A percentile compares a stretch with the other conserved stretches of the same genome.
These are phyloP conservation scores for Kluyveromyces siamensis DNA, from an alignment of 805 yeast genomes.

Conservation along the genomic window DNA sequence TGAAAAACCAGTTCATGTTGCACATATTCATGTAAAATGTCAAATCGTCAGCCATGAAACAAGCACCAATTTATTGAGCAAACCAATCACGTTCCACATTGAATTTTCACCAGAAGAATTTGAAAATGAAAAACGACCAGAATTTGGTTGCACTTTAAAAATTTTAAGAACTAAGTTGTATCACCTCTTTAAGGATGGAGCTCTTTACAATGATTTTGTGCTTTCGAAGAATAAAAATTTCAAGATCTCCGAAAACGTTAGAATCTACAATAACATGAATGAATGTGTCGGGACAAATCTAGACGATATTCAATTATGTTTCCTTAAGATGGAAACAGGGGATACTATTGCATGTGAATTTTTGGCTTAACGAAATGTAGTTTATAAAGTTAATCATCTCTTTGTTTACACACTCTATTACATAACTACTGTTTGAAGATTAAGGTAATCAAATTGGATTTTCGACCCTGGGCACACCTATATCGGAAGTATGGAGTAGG, in stretches of 20 bases:
- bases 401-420: neutral
- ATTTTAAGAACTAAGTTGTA: conserved; percentile 52
- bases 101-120: conserved; percentile 81
- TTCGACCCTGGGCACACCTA: conserved; percentile 30
- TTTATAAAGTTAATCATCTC: neutral
- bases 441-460: conserved; percentile 5
- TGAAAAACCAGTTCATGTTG: conserved; percentile 73
- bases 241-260: conserved; percentile 29
- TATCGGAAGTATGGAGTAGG: conserved; percentile 32
- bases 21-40: conserved; percentile 54
- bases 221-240: conserved; percentile 8
- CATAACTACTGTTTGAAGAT: too few species aligned
- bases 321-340: conserved; percentile 47
- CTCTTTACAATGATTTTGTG: conserved; percentile 21
- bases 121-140: conserved; percentile 48
- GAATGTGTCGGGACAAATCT: conserved; percentile 21
- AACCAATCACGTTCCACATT: conserved; percentile 50
- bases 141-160: conserved; percentile 58
- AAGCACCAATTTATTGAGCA: conserved; percentile 15
- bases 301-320: conserved; percentile 41
- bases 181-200: conserved; percentile 42
- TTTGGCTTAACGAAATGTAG: conserved; percentile 12
- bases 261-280: conserved; percentile 27
- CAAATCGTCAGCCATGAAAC: conserved; percentile 27
- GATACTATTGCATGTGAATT: conserved; percentile 32